Evolutionary conservation across 176 grass and related monocot genomes (phyloP).

Genomic region (Carex myosuroides): DNA sequence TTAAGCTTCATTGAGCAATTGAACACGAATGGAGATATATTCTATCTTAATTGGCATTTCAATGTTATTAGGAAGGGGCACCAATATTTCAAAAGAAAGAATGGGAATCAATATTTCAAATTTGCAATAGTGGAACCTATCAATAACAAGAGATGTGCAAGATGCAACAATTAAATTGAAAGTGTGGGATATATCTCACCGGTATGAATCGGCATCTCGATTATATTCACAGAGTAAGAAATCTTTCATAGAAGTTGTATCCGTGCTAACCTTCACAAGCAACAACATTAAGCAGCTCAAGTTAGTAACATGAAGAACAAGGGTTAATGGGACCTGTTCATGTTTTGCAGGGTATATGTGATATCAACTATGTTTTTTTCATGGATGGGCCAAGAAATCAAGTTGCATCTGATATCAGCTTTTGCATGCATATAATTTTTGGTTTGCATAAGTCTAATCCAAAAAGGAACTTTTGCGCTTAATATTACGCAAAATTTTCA

Average conservation of each 20-base stretch:
- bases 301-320: neutral
- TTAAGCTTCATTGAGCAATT: neutral
- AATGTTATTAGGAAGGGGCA: neutral
- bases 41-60: neutral
- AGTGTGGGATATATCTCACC: conserved; percentile 36
- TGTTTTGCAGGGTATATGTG: neutral
- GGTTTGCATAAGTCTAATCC: neutral
- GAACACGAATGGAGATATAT: neutral
- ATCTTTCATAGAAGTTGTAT: conserved; percentile 64
- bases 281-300: neutral
- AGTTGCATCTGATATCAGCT: neutral
- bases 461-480: neutral
- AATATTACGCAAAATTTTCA: neutral
- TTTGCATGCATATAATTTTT: neutral
- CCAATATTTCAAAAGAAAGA: neutral
- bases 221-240: conserved; percentile 98
- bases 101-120: neutral
- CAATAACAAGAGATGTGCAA: neutral
- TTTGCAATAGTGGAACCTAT: neutral
- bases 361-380: neutral
- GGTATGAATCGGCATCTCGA: conserved; percentile 84
- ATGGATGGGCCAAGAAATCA: neutral
- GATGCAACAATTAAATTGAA: neutral
- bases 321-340: neutral
- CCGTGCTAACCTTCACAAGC: conserved; percentile 63